phyloP scores from a whole-genome alignment of 768 basidiomycete species.

The Cytidiella melzeri region DNA sequence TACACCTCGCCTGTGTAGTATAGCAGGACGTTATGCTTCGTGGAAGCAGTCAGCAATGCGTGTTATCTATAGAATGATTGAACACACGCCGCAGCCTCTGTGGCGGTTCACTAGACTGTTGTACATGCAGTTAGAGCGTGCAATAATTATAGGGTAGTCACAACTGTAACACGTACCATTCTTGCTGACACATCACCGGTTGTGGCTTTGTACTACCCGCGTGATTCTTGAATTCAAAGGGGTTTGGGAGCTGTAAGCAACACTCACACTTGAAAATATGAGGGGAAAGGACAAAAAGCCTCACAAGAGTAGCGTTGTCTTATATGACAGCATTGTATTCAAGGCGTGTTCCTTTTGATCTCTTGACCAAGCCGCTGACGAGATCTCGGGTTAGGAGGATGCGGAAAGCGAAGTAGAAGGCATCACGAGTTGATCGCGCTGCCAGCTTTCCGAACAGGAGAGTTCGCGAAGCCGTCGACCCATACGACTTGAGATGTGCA shows the following conservation, averaged over 20 bases:
- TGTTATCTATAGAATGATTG: not conserved
- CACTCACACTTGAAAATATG: not conserved
- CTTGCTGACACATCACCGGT: slow-evolving; percentile 20
- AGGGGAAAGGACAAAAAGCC: not conserved
- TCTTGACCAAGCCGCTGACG: slow-evolving; percentile 3
- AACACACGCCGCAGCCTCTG: slow-evolving; percentile 21
- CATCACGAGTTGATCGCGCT: slow-evolving; percentile 10
- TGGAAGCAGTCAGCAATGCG: not conserved
- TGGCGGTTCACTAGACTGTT: slow-evolving; percentile 22
- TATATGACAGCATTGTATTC: not conserved
- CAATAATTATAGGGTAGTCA: not conserved
- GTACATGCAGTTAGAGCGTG: not conserved
- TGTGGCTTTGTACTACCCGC: not conserved
- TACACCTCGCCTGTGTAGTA: slow-evolving; percentile 56
- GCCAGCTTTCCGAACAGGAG: no score
- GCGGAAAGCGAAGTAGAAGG: not conserved
- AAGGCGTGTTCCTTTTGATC: slow-evolving; percentile 11
- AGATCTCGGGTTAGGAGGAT: slow-evolving; percentile 7
- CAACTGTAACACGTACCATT: slow-evolving; percentile 15
- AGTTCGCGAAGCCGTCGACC: slow-evolving; percentile 2
- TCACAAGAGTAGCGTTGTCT: slow-evolving; percentile 4
- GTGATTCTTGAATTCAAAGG: not conserved
- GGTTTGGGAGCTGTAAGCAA: not conserved
- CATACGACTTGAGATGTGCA: not conserved
- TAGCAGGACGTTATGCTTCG: slow-evolving; percentile 54